Base-by-base conservation (phyloP, 2,329 filamentous ascomycete genomes). In the Neonectria magnoliae region DNA sequence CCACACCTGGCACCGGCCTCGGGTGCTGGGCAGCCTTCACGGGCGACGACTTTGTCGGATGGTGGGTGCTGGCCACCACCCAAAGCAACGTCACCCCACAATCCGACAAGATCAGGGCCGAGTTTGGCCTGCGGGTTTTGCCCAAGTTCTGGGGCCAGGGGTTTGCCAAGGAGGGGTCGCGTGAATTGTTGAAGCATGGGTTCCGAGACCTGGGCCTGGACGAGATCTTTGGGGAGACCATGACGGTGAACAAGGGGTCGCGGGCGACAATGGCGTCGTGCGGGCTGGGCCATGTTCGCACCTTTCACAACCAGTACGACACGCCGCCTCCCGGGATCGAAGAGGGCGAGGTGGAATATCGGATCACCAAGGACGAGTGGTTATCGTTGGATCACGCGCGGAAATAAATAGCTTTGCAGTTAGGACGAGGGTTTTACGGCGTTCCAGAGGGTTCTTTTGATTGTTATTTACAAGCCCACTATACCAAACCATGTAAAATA, bases 91-190 rank as follows among this genome's bases (percentile, higher is more conserved):
- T 52, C 25, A 20, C 18, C 5, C 38, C 42, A 6, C 47, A 62
- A 29, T 29, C 57, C 42, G 61, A 62, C 27, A 63, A 44, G 20
- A 63, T 65, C 38, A 67, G 67, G 31, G 70, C 69, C 16, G 71
- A 76, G 41, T 71, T 76, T 29, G 76, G 73, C 4, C 70, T 76
- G 42, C 66, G 76, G 4, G 65, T 76, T 16, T 63, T 73, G 18
- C 73, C 73, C 3, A 70, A 69, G 53, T 76, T 72, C 48, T 77
- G 75, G 76, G 65, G 73, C 1, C 71, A 71, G 33, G 76, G 76
- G 0, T 71, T 72, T 20, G 75, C 75, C 22, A 77, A 76, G 63
- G 75, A 77, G 56, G 76, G 75, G 4, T 72, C 74, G 1, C 62
- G 66, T 4, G 75, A 70, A 44, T 53, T 77, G 42, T 48, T 77